These are phyloP conservation scores for Plantago elongata DNA, from an alignment of 257 asterid genomes.

Conservation along the genomic window DNA sequence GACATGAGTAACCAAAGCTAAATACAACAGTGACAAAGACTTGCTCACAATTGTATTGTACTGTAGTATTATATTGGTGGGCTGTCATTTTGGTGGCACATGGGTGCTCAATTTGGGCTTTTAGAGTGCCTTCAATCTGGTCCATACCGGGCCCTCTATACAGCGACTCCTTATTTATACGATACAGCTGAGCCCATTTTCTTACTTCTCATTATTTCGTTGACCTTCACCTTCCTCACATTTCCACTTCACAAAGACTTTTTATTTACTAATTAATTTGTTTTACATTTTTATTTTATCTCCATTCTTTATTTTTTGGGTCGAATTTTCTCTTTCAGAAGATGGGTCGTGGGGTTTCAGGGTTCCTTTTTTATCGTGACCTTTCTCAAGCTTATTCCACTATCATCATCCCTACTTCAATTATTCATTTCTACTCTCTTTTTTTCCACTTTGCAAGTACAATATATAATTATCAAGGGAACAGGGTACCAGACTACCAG, in stretches of 20 bases:
- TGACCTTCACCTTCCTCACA: not conserved
- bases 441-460: too few species aligned
- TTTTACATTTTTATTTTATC: conserved; percentile 1
- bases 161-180: conserved; percentile 9
- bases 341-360: conserved; percentile 9
- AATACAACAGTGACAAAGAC: not conserved
- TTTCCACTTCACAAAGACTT: not conserved
- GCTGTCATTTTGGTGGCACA: conserved; percentile 8
- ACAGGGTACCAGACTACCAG: too few species aligned
- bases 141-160: conserved; percentile 16
- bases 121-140: conserved; percentile 16
- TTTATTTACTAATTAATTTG: not conserved
- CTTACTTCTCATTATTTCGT: not conserved
- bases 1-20: conserved; percentile 13
- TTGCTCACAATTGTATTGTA: too few species aligned
- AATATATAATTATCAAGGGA: too few species aligned
- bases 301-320: not conserved
- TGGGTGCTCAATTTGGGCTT: conserved; percentile 23
- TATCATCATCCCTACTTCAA: not conserved
- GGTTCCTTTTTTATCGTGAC: not conserved
- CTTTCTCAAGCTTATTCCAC: conserved; percentile 1
- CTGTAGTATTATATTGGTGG: too few species aligned
- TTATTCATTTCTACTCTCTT: not conserved
- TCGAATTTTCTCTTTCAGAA: conserved; percentile 9
- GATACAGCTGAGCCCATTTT: too few species aligned